Base-by-base conservation (phyloP, 768 basidiomycete genomes). In the Boletales sp. region DNA sequence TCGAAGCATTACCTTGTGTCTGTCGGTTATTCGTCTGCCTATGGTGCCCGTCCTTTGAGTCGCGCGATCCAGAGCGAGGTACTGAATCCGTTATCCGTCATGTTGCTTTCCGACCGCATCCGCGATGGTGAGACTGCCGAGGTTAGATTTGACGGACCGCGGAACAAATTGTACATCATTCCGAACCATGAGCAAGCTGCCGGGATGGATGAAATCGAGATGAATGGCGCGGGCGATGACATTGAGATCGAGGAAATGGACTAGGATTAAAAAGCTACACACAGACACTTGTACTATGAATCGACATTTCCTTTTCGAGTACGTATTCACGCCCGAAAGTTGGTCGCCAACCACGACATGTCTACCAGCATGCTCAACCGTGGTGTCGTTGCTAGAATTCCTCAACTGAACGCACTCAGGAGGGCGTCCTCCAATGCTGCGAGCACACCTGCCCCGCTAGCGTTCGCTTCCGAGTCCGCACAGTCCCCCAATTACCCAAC, bases 11-110 rank as follows among this genome's bases (percentile, higher is more conserved):
- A 84, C 63, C 79, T 94, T 29, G 78, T 78, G 53, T 84, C 85
- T 17, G 74, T 82, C 42, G 90, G 89, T 0, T 93, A 90, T 69
- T 87, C 87, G 41, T 74, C 91, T 1, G 72, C 76, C 17, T 97
- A 95, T 63, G 94, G 95, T 56, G 95, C 94, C 48, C 83, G 95
- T 37, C 97, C 95, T 1, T 78, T 97, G 55, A 90, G 91, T 63
- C 81, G 94, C 31, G 81, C 89, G 5, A 94, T 99, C 57, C 94
- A 97, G 70, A 85, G 79, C 59, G 92, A 97, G 61, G 76, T 99
- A 32, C 77, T 98, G 60, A 94, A 97, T 65, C 95, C 94, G 12
- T 72, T 98, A 34, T 90, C 91, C 14, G 73, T 87, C 48, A 78
- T 88, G 75, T 76, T 98, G 38, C 82, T 98, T 42, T 86, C 90